Evolutionary conservation across 768 basidiomycete genomes (phyloP).

Genomic region (Lepiota venenata): DNA sequence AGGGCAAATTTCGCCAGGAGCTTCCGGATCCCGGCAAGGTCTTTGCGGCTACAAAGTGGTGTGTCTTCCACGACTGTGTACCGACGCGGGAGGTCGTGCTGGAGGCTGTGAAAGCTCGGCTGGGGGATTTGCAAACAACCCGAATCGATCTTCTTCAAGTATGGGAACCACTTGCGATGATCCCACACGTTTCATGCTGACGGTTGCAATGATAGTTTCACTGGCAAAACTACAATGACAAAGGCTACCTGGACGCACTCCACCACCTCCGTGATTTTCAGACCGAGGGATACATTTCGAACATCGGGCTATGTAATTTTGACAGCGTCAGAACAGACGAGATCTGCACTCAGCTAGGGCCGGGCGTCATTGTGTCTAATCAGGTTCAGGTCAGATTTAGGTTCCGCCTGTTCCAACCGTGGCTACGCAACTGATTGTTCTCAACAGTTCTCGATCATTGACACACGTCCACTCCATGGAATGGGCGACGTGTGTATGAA

Average conservation of each 20-base stretch:
- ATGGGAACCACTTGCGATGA: constrained; percentile 9
- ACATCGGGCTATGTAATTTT: constrained; percentile 77
- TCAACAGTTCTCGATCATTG: constrained; percentile 71
- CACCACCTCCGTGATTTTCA: constrained; percentile 59
- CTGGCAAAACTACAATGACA: constrained; percentile 65
- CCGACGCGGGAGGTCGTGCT: constrained; percentile 55
- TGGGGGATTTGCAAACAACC: constrained; percentile 55
- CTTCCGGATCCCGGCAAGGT: constrained; percentile 38
- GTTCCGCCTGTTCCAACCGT: neutral
- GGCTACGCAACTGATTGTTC: neutral
- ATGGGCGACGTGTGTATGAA: constrained; percentile 73
- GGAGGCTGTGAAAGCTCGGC: constrained; percentile 63
- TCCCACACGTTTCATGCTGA: constrained; percentile 4
- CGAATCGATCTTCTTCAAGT: constrained; percentile 73
- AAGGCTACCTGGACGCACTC: constrained; percentile 35
- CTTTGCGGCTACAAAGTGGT: constrained; percentile 85
- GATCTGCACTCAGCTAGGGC: constrained; percentile 70
- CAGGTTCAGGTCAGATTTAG: constrained; percentile 62
- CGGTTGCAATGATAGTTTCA: constrained; percentile 49
- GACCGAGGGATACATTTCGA: constrained; percentile 51
- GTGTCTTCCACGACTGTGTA: constrained; percentile 56
- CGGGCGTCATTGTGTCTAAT: constrained; percentile 70
- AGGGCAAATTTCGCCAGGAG: constrained; percentile 69
- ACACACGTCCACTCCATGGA: constrained; percentile 69
- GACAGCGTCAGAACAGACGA: constrained; percentile 70